Evolutionary conservation across 208 protist species (phyloP).

Genomic region (Trypanosoma rangeli): DNA sequence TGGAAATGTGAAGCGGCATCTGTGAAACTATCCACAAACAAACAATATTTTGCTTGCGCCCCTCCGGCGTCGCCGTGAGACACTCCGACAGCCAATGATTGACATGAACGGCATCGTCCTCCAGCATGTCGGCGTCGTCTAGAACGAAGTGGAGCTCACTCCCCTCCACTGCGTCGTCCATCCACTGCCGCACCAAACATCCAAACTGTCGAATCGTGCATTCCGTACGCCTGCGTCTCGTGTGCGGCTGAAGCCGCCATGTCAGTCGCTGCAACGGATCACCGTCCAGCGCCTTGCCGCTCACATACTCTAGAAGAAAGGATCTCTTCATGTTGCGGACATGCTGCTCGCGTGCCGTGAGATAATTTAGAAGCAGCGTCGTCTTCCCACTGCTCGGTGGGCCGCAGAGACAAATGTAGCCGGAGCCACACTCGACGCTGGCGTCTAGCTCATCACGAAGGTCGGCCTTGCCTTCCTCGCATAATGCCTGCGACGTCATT

Average conservation of each 20-base stretch:
- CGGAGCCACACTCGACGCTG: slow-evolving; percentile 71
- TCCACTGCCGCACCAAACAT: slow-evolving; percentile 48
- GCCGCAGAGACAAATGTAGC: slow-evolving; percentile 70
- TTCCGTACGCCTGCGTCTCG: slow-evolving; percentile 39
- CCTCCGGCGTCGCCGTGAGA: slow-evolving; percentile 16
- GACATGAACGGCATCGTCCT: slow-evolving; percentile 38
- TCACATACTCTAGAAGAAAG: slow-evolving; percentile 48
- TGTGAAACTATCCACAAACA: slow-evolving; percentile 77
- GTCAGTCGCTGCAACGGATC: slow-evolving; percentile 22
- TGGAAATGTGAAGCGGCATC: slow-evolving; percentile 59
- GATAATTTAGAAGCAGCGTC: slow-evolving; percentile 45
- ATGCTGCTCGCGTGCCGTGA: slow-evolving; percentile 50
- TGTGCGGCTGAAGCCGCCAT: slow-evolving; percentile 20
- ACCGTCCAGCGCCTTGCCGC: slow-evolving; percentile 22
- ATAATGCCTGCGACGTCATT: slow-evolving; percentile 1
- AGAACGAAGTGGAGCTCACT: slow-evolving; percentile 84
- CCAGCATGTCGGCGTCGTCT: slow-evolving; percentile 75
- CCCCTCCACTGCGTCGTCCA: slow-evolving; percentile 35
- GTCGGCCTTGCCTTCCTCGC: slow-evolving; percentile 14
- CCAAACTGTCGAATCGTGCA: slow-evolving; percentile 60
- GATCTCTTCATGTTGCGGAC: slow-evolving; percentile 20
- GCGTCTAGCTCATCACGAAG: slow-evolving; percentile 73
- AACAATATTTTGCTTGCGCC: slow-evolving; percentile 19
- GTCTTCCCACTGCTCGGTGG: slow-evolving; percentile 84
- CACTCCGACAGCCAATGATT: slow-evolving; percentile 63